Evolutionary conservation across 2,329 filamentous ascomycete species (phyloP), one percentile per base, ranked within the genome.

Genomic region (Calonectria fujianensis): DNA sequence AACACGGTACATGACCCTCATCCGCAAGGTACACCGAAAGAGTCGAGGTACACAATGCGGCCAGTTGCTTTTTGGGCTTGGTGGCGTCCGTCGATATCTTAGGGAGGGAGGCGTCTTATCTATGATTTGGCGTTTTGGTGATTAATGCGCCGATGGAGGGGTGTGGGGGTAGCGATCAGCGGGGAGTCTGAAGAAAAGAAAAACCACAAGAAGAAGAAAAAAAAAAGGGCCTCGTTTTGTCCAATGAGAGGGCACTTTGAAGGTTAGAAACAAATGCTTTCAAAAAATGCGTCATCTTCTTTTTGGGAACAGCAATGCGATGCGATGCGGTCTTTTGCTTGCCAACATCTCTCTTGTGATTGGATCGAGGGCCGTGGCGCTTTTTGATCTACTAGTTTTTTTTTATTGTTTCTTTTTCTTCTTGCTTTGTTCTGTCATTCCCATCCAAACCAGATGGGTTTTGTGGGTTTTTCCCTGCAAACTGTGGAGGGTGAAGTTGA

Each of bases 81-180:
- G 63, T 77, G 76, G 74, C 75, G 76, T 77, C 69, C 68, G 72
- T 69, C 37, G 65, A 67, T 75, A 72, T 72, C 72, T 74, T 45
- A 29, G 37, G 50, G 48, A 69, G 65, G 54, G 63, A 69, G 63
- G 66, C 35, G 65, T 76, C 78, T 80, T 79, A 80, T 80, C 78
- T 74, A 57, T 65, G 59, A 73, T 76, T 77, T 76, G 77, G 72
- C 73, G 75, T 77, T 79, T 72, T 70, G 45, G 69, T 80, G 76
- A 78, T 79, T 76, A 79, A 80, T 80, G 70, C 73, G 51, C 63
- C 48, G 64, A 73, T 39, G 45, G 14, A 16, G 50, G 35, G 35
- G 70, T 29, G 70, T 63, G 54, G 31, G 57, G n/a, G 27, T 70
- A 64, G 39, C 31, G 68, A 61, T 41, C 24, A 20, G 54, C 31